A percentile compares a stretch with the other conserved stretches of the same genome.
phyloP scores from a whole-genome alignment of 2,329 filamentous ascomycete species.

The Fusarium vanettenii region DNA sequence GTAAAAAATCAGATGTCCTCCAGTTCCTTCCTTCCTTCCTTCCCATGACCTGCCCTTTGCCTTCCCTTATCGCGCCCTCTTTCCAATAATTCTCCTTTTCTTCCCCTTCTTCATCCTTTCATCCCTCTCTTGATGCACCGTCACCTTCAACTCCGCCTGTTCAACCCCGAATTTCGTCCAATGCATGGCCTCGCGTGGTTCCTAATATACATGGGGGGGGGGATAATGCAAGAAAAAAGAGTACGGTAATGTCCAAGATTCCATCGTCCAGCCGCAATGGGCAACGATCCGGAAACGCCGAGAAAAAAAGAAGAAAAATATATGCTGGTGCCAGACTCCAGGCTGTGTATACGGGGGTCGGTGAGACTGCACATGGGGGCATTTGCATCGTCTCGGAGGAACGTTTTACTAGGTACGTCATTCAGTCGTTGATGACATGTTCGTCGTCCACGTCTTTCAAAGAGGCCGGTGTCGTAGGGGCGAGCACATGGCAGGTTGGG shows the following conservation, averaged over 20 bases:
- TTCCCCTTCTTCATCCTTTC: neutral
- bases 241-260: slow-evolving; percentile 17
- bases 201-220: slow-evolving; percentile 35
- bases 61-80: slow-evolving; percentile 3
- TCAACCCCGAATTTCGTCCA: slow-evolving; percentile 4
- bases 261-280: slow-evolving; percentile 9
- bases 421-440: slow-evolving; percentile 30
- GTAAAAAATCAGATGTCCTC: neutral
- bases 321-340: slow-evolving; percentile 37
- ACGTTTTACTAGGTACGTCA: slow-evolving; percentile 16
- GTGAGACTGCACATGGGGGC: slow-evolving; percentile 10
- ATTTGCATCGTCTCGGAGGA: slow-evolving; percentile 4
- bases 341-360: slow-evolving; percentile 33
- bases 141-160: slow-evolving; percentile 25
- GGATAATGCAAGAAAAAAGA: slow-evolving; percentile 33
- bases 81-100: slow-evolving; percentile 13
- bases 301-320: slow-evolving; percentile 29
- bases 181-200: slow-evolving; percentile 4
- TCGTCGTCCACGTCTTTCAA: slow-evolving; percentile 20
- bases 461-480: slow-evolving; percentile 16
- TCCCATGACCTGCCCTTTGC: neutral
- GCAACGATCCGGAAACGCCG: slow-evolving; percentile 38
- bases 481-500: slow-evolving; percentile 9
- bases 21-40: neutral
- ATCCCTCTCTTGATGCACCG: slow-evolving; percentile 8